Evolutionary conservation across 208 protist species (phyloP), one percentile per base, ranked within the genome.

Genomic region (Crithidia brevicula): DNA sequence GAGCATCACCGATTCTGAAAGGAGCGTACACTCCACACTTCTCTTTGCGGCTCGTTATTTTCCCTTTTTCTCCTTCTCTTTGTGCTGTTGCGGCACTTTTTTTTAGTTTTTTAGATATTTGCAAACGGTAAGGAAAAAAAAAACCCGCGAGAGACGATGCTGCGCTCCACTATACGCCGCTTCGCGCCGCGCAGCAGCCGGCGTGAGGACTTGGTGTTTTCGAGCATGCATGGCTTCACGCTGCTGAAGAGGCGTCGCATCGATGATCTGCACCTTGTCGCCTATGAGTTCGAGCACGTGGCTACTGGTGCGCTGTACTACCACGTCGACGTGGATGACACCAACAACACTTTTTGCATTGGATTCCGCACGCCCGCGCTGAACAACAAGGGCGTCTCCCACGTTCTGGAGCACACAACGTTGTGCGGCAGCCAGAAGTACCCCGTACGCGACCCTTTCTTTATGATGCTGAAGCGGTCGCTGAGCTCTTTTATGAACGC

Each of bases 341-440:
- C 77, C 15, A 98, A 98, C 72, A 98, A 98, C 72, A 97, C 94
- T 11, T 99, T 99, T 60, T 97, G 92, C 74, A 97, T 99, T 25
- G 95, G 93, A 25, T 99, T 99, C 72, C 85, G 95, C 59, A 99
- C 98, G 0, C 92, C 94, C 4, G 95, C 97, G 27, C 75, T 77
- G 38, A 95, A 98, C 71, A 86, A 77, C 60, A 99, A 97, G 28
- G 98, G 98, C 50, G 95, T 97, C 6, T 93, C 97, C 15, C 98
- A 99, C 74, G 98, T 99, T 22, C 81, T 99, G 57, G 97, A 99
- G 81, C 98, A 99, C 85, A 99, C 96, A 3, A 91, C 91, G 15
- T 78, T 99, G 20, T 99, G 98, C 81, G 98, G 98, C 20, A 98
- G 93, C 43, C 66, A 91, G 20, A 96, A 98, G 76, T 99, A 98